Evolutionary conservation across 768 basidiomycete species (phyloP), one percentile per base, ranked within the genome.

Genomic region (Hericium coralloides): DNA sequence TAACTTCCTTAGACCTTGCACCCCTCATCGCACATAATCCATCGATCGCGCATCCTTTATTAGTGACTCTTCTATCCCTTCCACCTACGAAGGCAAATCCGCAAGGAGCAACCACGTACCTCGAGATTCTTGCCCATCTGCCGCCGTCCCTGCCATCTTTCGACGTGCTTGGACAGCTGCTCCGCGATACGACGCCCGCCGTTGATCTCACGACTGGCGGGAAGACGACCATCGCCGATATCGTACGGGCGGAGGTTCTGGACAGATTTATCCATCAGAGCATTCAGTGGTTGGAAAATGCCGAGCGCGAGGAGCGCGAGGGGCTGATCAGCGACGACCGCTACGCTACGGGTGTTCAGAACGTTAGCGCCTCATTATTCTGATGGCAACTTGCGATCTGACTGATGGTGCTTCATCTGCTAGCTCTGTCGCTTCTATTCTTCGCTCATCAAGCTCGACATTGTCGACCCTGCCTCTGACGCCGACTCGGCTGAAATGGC

Each of bases 391-490:
- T 15, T 45, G 15, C 48, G 54, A 58, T 61, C 31, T 43, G 52
- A 20, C 50, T 49, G 51, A 55, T 15, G 36, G 22, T 31, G 17
- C 20, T 22, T 22, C 14, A 20, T 38, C 49, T 18, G 60, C 0
- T 62, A 89, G 87, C 75, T 90, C 36, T 90, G 86, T 68, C 83
- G 89, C 12, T 91, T 91, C 68, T 91, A 84, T 67, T 72, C 72
- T 58, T 84, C 87, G 0, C 74, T 92, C 50, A 78, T 89, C 72
- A 86, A 84, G 65, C 73, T 81, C 8, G 70, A 70, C 51, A 79
- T 90, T 64, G 77, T 89, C 55, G 85, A 88, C 63, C 75, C 80
- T 2, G 66, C 70, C 7, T 75, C 74, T n/a, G 87, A 89, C 56
- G 76, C 77, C 8, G 87, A 92, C 65, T 79, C 83, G 0, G 78